Evolutionary conservation across 208 protist genomes (phyloP), one percentile per base, ranked within the genome.

Genomic region (Balamuthia mandrillaris): DNA sequence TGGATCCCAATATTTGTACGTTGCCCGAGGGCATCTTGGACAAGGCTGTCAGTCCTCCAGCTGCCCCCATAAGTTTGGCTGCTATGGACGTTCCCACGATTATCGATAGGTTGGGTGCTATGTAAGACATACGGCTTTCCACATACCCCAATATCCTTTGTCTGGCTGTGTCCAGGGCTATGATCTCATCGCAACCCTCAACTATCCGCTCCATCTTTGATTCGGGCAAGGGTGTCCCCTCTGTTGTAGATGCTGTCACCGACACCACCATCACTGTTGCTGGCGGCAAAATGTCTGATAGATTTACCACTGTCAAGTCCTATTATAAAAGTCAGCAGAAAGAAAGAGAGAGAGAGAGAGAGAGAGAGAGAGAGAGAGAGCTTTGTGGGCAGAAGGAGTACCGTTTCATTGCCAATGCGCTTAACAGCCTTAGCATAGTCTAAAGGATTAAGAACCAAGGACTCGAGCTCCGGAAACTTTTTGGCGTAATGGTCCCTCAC

Each of bases 391-490:
- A 37, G 39, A 27, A 29, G 77, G 39, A 21, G 16, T 37, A n/a
- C 4, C 24, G 24, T 85, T 51, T 87, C 42, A 70, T 72, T 84
- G 61, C 85, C 81, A 39, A 95, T 81, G 54, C 81, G 66, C 35
- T 84, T 70, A 18, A 95, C 92, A 39, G 88, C 87, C 14, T 88
- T 88, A 2, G 90, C 92, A 72, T 94, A 96, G 58, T 95, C 94
- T 4, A 95, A 49, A 18, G 91, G 87, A 54, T 89, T 86, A 5
- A 86, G 44, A 37, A 96, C 85, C 7, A 94, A 72, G 52, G 84
- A 87, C 45, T 93, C 91, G 0, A 96, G 84, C 83, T 95, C 93
- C 3, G 93, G 93, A 61, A 96, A 96, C 14, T 88, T 85, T 42
- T 87, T 78, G 9, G 78, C 66, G 84, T 96, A 96, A 45, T 39